Conservation (phyloP, 345 rosid genomes). For the Salix exigua region DNA sequence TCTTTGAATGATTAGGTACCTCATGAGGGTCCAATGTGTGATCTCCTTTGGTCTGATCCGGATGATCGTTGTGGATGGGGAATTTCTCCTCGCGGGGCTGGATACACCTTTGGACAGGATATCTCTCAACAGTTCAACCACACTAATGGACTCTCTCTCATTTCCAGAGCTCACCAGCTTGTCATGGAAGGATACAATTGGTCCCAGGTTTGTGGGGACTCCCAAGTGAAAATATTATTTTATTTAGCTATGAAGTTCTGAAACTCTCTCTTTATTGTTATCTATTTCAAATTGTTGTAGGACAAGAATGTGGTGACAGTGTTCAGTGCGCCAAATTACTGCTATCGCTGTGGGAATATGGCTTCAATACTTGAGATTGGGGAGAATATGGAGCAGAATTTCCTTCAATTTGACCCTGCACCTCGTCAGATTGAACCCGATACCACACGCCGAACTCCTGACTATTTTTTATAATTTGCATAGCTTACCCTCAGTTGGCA, state of each 20-base stretch:
- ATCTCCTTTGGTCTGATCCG: slow-evolving; percentile 78
- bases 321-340: slow-evolving; percentile 81
- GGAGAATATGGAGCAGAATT: slow-evolving; percentile 93
- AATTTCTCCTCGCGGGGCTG: slow-evolving; percentile 57
- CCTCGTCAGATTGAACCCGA: slow-evolving; percentile 93
- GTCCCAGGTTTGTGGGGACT: slow-evolving; percentile 23
- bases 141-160: slow-evolving; percentile 28
- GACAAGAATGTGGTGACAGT: slow-evolving; percentile 81
- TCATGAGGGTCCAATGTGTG: slow-evolving; percentile 86
- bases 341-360: slow-evolving; percentile 82
- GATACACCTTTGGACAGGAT: slow-evolving; percentile 60
- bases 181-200: slow-evolving; percentile 36
- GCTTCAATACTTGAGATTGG: slow-evolving; percentile 91
- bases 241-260: background rate
- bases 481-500: slow-evolving; percentile 10
- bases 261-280: background rate
- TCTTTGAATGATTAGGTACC: slow-evolving; percentile 47
- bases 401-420: slow-evolving; percentile 92
- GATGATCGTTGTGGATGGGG: slow-evolving; percentile 59
- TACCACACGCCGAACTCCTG: slow-evolving; percentile 90
- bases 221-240: background rate
- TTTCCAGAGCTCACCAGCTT: slow-evolving; percentile 34
- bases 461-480: slow-evolving; percentile 80
- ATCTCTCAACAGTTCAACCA: slow-evolving; percentile 28
- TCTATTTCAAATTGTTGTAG: slow-evolving; percentile 21